A percentile compares a stretch with the other conserved stretches of the same genome.
Evolutionary conservation across 2,329 filamentous ascomycete species (phyloP).

Genomic region (Talaromyces islandicus): DNA sequence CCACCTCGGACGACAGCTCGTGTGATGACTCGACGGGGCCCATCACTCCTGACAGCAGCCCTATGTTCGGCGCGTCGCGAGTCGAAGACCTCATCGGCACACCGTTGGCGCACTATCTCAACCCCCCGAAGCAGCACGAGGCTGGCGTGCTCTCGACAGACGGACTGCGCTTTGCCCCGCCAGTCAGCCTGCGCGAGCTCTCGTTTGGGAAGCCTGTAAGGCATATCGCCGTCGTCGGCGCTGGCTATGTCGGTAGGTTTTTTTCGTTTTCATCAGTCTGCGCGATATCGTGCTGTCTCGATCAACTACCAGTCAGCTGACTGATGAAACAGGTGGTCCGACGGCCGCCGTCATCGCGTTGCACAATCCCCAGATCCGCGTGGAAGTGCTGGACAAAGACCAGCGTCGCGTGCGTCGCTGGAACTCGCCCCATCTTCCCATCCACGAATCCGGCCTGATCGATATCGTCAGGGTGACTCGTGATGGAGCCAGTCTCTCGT

Average conservation of each 20-base stretch:
- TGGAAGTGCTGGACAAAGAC: conserved; percentile 71
- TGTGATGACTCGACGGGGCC: conserved; percentile 19
- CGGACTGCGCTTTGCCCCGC: background rate
- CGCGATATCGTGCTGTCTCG: background rate
- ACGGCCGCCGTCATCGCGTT: conserved; percentile 69
- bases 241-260: conserved; percentile 65
- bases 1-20: conserved; percentile 16
- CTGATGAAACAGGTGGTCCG: conserved; percentile 54
- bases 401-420: conserved; percentile 61
- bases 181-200: conserved; percentile 1
- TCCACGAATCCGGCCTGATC: conserved; percentile 67
- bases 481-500: conserved; percentile 26
- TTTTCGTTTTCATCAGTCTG: background rate
- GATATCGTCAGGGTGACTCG: conserved; percentile 55
- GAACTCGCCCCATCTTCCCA: conserved; percentile 68
- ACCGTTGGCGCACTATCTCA: conserved; percentile 12
- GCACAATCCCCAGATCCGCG: conserved; percentile 63
- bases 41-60: conserved; percentile 22
- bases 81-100: conserved; percentile 15
- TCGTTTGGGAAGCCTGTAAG: conserved; percentile 15
- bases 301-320: background rate
- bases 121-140: conserved; percentile 5
- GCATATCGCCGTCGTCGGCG: conserved; percentile 65
- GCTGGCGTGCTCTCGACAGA: background rate
- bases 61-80: conserved; percentile 19